Evolutionary conservation across 257 asterid genomes (phyloP), one percentile per base, ranked within the genome.

Genomic region (Forsythia viridissima): DNA sequence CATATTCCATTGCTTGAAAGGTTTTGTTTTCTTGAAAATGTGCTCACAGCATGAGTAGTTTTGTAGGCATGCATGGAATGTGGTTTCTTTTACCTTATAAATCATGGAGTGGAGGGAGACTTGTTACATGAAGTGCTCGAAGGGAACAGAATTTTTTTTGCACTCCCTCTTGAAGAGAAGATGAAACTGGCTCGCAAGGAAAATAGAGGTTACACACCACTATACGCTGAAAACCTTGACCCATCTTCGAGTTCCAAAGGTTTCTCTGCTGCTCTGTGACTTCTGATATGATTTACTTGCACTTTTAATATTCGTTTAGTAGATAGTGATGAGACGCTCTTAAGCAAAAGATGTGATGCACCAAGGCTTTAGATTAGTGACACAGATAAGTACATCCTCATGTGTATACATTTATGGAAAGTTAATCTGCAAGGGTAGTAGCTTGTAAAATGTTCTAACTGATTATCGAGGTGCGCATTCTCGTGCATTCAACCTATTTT

Each of bases 61-160:
- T 15, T 72, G 66, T 71, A 90, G 92, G 94, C 91, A 8, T 90
- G 94, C 82, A 30, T 73, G 41, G 88, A 85, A 9, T 79, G 34
- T 43, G 94, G 94, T 52, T 90, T 90, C 88, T 90, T 88, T 84
- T 90, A 90, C 89, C 83, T 90, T 51, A 81, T 85, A 72, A 88
- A 88, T 73, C 94, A 90, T 77, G 94, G 90, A n/a, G 76, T 90
- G 15, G 89, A 87, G 6, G 86, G 88, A 68, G 81, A 69, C 5
- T 40, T 86, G 73, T 73, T 88, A 16, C 71, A 76, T n/a, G 59
- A 78, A 73, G 91, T 87, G 75, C 69, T 88, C 70, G 84, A 84
- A 81, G 83, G 81, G 70, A 87, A 73, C 85, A 78, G 74, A 52
- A 46, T 43, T 9, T 88, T 88, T 81, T 90, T 87, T 81, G 51